phyloP scores from a whole-genome alignment of 192 early-diverging fungal species.

The Backusella sp. region DNA sequence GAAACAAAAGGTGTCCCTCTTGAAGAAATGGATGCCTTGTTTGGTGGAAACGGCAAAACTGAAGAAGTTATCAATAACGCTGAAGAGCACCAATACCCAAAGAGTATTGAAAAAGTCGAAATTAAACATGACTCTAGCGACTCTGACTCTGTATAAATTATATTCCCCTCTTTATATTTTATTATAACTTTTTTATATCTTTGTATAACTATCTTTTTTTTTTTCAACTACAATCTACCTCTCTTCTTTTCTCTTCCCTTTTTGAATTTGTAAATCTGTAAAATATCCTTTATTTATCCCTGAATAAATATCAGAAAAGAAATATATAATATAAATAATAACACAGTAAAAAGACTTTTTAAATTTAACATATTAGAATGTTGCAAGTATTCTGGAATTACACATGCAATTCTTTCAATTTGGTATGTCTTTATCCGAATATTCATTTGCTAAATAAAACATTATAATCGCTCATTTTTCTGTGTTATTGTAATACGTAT shows the following conservation, averaged over 20 bases:
- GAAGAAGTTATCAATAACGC: background rate
- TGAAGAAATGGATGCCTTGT: slow-evolving; percentile 59
- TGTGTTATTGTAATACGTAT: too few species aligned
- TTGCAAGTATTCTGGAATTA: too few species aligned
- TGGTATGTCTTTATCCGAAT: too few species aligned
- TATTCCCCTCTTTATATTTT: background rate
- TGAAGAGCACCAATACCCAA: background rate
- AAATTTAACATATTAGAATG: too few species aligned
- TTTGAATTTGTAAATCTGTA: slow-evolving; percentile 1
- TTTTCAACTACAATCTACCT: background rate
- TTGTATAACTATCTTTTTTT: background rate
- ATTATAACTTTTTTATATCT: background rate
- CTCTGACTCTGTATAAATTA: slow-evolving; percentile 5
- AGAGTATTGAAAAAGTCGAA: background rate
- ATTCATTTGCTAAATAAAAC: too few species aligned
- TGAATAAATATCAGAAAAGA: background rate
- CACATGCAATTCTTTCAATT: too few species aligned
- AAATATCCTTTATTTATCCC: background rate
- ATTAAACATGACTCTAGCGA: background rate
- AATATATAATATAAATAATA: background rate
- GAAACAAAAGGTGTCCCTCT: slow-evolving; percentile 58
- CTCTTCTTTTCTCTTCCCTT: background rate
- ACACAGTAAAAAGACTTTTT: too few species aligned
- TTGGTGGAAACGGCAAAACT: slow-evolving; percentile 16
- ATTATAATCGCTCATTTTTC: too few species aligned